Evolutionary conservation across 2,329 filamentous ascomycete genomes (phyloP).

Genomic region (Fusarium floridanum): DNA sequence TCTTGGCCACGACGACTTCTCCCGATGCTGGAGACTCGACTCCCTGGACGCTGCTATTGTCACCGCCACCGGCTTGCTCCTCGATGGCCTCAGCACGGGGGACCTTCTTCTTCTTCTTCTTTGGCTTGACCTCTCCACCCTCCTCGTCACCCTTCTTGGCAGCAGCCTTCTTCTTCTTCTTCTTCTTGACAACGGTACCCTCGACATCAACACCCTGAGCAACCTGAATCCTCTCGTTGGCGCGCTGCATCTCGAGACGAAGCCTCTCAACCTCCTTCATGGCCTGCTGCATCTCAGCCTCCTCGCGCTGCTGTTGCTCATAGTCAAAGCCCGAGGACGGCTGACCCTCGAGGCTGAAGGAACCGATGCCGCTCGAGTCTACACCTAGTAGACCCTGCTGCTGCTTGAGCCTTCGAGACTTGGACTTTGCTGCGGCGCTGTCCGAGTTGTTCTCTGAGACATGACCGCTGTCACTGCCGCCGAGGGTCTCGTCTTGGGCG

Average conservation of each 20-base stretch:
- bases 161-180: constrained; percentile 59
- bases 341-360: constrained; percentile 74
- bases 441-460: constrained; percentile 68
- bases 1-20: constrained; percentile 57
- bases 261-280: constrained; percentile 90
- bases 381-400: constrained; percentile 76
- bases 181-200: constrained; percentile 77
- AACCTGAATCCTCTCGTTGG: constrained; percentile 79
- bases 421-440: constrained; percentile 60
- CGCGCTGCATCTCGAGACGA: constrained; percentile 89
- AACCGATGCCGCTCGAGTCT: constrained; percentile 84
- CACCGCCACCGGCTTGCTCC: constrained; percentile 26
- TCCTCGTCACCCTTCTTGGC: constrained; percentile 57
- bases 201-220: constrained; percentile 76
- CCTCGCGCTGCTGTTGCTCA: constrained; percentile 79
- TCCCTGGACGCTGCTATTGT: constrained; percentile 35
- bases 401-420: constrained; percentile 67
- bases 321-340: constrained; percentile 63
- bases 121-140: constrained; percentile 37
- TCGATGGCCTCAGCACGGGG: constrained; percentile 28
- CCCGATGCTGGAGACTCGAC: constrained; percentile 36
- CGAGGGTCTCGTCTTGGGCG: constrained; percentile 79
- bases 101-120: constrained; percentile 54
- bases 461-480: constrained; percentile 64
- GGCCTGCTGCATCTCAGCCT: constrained; percentile 89